These are phyloP conservation scores for Tetrahymena elliotti DNA, from an alignment of 73 alveolate species.

Conservation along the genomic window DNA sequence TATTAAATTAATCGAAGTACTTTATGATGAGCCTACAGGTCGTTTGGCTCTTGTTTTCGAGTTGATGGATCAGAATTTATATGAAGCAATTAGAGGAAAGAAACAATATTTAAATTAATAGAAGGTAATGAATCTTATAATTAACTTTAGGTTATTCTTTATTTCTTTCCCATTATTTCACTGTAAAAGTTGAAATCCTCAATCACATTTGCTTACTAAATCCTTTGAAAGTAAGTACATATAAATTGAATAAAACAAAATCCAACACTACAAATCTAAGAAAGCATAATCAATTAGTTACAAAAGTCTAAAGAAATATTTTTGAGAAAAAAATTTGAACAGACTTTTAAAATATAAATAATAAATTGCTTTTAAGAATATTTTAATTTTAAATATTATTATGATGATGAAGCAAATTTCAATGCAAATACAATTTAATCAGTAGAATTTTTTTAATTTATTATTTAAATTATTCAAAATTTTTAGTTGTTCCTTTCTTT, in stretches of 20 bases:
- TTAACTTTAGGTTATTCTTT: background rate
- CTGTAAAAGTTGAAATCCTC: background rate
- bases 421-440: background rate
- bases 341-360: no score
- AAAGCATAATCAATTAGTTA: background rate
- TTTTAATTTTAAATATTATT: no score
- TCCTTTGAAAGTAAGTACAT: background rate
- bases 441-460: background rate
- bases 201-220: background rate
- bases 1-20: constrained; percentile 85
- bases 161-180: background rate
- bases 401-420: no score
- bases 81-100: constrained; percentile 84
- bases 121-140: background rate
- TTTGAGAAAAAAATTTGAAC: background rate
- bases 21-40: constrained; percentile 97
- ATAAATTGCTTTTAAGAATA: no score
- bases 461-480: no score
- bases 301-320: background rate
- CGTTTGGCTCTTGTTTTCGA: constrained; percentile 98
- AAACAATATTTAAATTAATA: constrained; percentile 17
- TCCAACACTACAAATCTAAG: background rate
- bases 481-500: background rate
- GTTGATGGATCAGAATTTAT: constrained; percentile 96
- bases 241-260: background rate